Conservation (phyloP, 495 filamentous ascomycete species). For the Penicillium simplicissimum region DNA sequence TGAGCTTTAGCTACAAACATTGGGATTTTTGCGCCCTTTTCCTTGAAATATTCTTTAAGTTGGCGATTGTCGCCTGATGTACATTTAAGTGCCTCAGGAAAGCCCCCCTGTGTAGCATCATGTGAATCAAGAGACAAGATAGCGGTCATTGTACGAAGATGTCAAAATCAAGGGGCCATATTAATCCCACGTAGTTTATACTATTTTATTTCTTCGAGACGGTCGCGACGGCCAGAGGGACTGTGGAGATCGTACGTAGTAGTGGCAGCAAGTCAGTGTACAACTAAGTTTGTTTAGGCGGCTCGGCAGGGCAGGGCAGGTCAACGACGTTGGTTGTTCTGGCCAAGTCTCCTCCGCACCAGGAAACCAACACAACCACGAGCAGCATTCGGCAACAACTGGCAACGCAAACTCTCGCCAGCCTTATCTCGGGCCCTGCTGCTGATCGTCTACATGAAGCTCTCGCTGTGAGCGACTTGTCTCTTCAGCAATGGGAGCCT, state of each 20-base stretch:
- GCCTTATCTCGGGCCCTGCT: neutral
- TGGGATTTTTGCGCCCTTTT: constrained; percentile 8
- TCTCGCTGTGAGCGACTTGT: constrained; percentile 25
- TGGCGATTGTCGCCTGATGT: constrained; percentile 2
- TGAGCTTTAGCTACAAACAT: constrained; percentile 7
- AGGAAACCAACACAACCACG: constrained; percentile 23
- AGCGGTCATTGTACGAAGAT: neutral
- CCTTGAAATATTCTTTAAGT: neutral
- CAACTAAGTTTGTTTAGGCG: constrained; percentile 8
- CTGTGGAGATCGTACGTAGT: neutral
- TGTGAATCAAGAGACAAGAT: neutral
- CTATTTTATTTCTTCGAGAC: neutral
- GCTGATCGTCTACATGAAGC: constrained; percentile 32
- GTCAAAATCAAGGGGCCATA: neutral
- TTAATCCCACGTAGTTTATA: neutral
- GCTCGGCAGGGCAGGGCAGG: constrained; percentile 14
- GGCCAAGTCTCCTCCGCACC: constrained; percentile 25
- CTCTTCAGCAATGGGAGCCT: constrained; percentile 78
- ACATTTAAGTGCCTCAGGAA: neutral
- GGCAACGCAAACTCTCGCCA: constrained; percentile 2
- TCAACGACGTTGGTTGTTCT: constrained; percentile 1
- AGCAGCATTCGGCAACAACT: constrained; percentile 10
- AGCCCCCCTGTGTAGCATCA: neutral
- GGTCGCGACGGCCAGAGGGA: neutral
- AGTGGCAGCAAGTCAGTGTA: neutral